Evolutionary conservation across 78 protist genomes (phyloP).

Genomic region (Diacronema lutheri): DNA sequence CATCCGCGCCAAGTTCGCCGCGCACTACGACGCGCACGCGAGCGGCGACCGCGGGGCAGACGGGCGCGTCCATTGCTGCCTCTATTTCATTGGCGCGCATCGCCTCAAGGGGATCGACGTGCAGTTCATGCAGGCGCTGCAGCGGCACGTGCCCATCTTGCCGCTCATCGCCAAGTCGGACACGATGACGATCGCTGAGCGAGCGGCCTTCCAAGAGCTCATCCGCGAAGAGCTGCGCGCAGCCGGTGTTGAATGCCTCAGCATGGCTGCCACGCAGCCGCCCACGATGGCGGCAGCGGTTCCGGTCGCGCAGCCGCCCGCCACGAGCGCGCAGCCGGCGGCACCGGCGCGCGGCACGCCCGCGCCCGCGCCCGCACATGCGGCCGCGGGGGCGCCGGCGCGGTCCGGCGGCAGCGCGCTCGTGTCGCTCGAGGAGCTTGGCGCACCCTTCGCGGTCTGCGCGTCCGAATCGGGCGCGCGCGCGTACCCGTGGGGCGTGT

Average conservation of each 20-base stretch:
- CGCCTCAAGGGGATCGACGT: slow-evolving; percentile 7
- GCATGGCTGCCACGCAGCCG: too few relatives aligned
- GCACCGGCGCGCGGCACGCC: too few relatives aligned
- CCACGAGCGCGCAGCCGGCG: too few relatives aligned
- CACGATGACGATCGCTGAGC: slow-evolving; percentile 1
- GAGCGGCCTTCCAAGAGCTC: slow-evolving; percentile 2
- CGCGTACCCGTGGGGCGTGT: slow-evolving; percentile 12
- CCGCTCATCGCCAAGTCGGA: slow-evolving; percentile 19
- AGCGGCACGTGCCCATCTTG: neutral
- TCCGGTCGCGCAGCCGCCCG: too few relatives aligned
- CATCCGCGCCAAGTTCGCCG: neutral
- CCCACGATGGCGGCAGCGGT: too few relatives aligned
- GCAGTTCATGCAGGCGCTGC: neutral
- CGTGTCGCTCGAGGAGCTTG: too few relatives aligned
- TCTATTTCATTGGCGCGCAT: neutral
- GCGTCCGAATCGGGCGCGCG: neutral
- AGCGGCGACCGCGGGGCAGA: too few relatives aligned
- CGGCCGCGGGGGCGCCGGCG: too few relatives aligned
- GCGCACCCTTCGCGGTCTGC: slow-evolving; percentile 15
- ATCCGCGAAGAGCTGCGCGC: too few relatives aligned
- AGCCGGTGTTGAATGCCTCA: too few relatives aligned
- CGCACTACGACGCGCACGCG: neutral
- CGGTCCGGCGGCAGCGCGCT: too few relatives aligned
- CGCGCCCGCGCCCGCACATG: too few relatives aligned
- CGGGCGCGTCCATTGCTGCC: neutral